Base-by-base conservation (phyloP, 805 yeast species). In the Candida railenensis region DNA sequence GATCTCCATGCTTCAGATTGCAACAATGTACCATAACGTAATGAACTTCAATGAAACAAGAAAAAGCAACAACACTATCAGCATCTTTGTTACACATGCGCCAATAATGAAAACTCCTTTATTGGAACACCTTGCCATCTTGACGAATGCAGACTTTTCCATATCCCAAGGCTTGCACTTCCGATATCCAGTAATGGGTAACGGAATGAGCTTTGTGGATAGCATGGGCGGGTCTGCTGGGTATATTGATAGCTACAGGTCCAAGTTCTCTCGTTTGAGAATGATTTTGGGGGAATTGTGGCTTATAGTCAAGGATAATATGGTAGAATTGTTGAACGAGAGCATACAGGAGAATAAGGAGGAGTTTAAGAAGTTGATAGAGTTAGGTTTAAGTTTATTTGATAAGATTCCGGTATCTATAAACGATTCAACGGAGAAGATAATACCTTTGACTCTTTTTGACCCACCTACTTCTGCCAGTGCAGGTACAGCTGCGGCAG, bases 101-200 rank as follows among this genome's bases (percentile, higher is more conserved):
- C 81, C 90, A 3, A 88, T 89, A 1, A 71, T 85, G 25, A 73
- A 85, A 49, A 88, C 85, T 49, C 87, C 88, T 2, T 62, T 87
- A 21, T 61, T 87, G 36, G 85, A 83, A 48, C 89, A 84, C 59
- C 61, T 87, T 48, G 81, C 89, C 34, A 77, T 85, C 34, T 67
- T 80, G 22, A 72, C 86, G 53, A 80, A 83, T 51, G 84, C 87
- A 55, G 91, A 86, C 59, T 83, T 82, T 59, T 83, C 90, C 2
- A 62, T 87, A 3, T 79, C 87, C n/a, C 84, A 85, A 53, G 85
- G 89, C 0, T 60, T 86, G 36, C 92, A 87, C 57, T 83, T 83
- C 65, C 69, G 83, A 46, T 83, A 84, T 60, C 83, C 87, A 1
- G 78, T 87, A 1, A 78, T 85, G 52, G 85, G 82, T 59, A 85